These are phyloP conservation scores for Rhizopus delemar DNA, from an alignment of 371 early-diverging fungal genomes.

Conservation along the genomic window DNA sequence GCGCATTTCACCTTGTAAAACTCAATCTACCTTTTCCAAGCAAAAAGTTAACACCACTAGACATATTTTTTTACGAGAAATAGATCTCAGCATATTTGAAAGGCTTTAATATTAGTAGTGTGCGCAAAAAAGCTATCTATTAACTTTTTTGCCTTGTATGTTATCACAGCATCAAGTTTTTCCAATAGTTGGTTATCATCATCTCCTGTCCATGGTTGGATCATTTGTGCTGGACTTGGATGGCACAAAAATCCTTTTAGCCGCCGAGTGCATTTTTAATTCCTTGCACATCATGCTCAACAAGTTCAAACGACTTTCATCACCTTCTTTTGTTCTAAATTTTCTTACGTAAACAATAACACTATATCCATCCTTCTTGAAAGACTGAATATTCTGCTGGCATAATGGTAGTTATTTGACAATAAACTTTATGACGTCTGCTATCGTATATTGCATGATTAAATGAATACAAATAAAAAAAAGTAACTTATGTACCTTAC, in stretches of 20 bases:
- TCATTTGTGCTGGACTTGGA: neutral
- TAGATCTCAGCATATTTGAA: neutral
- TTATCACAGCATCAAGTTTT: constrained; percentile 1
- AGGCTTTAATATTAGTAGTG: constrained; percentile 1
- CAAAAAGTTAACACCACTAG: constrained; percentile 1
- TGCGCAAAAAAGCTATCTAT: neutral
- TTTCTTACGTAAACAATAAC: neutral
- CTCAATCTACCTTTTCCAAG: too few relatives aligned
- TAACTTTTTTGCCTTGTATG: constrained; percentile 5
- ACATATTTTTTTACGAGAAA: too few relatives aligned
- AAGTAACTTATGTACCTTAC: constrained; percentile 5
- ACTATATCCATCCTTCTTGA: constrained; percentile 3
- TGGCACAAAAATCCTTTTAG: neutral
- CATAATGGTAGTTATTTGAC: constrained; percentile 1
- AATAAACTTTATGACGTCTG: neutral
- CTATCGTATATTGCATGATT: constrained; percentile 1
- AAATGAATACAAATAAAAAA: constrained; percentile 1
- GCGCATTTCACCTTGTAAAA: too few relatives aligned
- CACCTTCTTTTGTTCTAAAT: neutral
- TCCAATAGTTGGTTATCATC: neutral
- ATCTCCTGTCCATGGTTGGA: neutral
- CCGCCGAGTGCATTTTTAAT: neutral
- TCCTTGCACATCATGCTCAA: neutral
- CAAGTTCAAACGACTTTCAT: neutral
- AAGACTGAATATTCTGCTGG: constrained; percentile 1